phyloP scores from a whole-genome alignment of 1,284 basidiomycete species.

The Boletus hoseneyae region DNA sequence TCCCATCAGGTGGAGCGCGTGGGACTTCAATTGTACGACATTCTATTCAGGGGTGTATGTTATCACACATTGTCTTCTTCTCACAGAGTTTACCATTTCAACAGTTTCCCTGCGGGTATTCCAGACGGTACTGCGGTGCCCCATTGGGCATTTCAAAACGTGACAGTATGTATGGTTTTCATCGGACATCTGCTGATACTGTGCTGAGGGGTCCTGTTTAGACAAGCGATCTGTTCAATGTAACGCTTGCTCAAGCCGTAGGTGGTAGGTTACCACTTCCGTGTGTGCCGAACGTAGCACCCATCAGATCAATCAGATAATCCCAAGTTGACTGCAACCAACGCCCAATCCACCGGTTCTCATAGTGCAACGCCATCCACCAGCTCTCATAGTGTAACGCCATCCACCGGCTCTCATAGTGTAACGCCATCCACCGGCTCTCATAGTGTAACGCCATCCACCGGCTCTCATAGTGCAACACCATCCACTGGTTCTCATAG shows the following conservation, averaged over 20 bases:
- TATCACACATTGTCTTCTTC: neutral
- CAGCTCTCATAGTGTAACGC: too few relatives aligned
- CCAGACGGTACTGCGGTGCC: slow-evolving; percentile 30
- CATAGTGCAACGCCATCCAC: too few relatives aligned
- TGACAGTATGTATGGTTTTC: slow-evolving; percentile 21
- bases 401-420: too few relatives aligned
- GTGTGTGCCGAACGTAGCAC: too few relatives aligned
- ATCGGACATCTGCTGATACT: neutral
- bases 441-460: too few relatives aligned
- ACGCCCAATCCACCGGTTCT: too few relatives aligned
- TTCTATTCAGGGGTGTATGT: slow-evolving; percentile 23
- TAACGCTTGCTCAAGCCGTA: slow-evolving; percentile 16
- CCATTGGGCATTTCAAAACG: slow-evolving; percentile 32
- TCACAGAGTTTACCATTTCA: slow-evolving; percentile 1
- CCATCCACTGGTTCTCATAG: too few relatives aligned
- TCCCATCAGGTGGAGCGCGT: slow-evolving; percentile 28
- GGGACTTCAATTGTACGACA: slow-evolving; percentile 27
- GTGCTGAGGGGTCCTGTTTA: slow-evolving; percentile 10
- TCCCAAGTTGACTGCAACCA: slow-evolving; percentile 30
- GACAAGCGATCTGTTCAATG: slow-evolving; percentile 20
- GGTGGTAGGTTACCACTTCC: slow-evolving; percentile 24
- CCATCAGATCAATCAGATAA: slow-evolving; percentile 19
- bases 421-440: too few relatives aligned
- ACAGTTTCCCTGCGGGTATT: slow-evolving; percentile 22
- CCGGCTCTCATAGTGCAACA: too few relatives aligned